A percentile compares a stretch with the other conserved stretches of the same genome.
Conservation (phyloP, 2,329 filamentous ascomycete species). For the Tolypocladium tundrense region DNA sequence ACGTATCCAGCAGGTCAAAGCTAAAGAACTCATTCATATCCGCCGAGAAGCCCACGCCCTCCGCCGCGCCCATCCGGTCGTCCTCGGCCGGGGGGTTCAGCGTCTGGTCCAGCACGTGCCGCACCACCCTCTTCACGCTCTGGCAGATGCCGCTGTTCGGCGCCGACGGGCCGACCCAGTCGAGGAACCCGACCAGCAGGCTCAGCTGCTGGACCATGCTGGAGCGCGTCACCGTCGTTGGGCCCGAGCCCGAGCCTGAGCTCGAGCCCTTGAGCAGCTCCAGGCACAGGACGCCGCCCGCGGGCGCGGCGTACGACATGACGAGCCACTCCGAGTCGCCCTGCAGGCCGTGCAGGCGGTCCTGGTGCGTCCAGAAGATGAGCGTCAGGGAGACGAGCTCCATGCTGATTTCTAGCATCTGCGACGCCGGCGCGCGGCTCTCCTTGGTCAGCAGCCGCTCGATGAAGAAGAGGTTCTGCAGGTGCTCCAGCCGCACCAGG, state of each 20-base stretch:
- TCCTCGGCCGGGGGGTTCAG: slow-evolving; percentile 23
- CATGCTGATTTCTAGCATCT: slow-evolving; percentile 31
- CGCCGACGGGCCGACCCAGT: slow-evolving; percentile 34
- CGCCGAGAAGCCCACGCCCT: slow-evolving; percentile 16
- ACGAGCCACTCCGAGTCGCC: slow-evolving; percentile 35
- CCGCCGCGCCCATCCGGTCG: slow-evolving; percentile 2
- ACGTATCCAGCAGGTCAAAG: slow-evolving; percentile 33
- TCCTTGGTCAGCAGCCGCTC: slow-evolving; percentile 42
- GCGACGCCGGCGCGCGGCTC: slow-evolving; percentile 19
- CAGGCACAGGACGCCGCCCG: slow-evolving; percentile 35
- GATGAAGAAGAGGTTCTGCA: slow-evolving; percentile 47
- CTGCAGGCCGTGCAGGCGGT: slow-evolving; percentile 26
- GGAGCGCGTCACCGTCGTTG: slow-evolving; percentile 29
- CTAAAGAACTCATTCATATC: slow-evolving; percentile 23
- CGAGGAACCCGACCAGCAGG: slow-evolving; percentile 36
- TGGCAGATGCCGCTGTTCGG: slow-evolving; percentile 35
- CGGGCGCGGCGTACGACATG: slow-evolving; percentile 38
- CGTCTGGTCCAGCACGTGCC: slow-evolving; percentile 38
- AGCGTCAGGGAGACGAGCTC: slow-evolving; percentile 35
- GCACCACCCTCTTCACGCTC: slow-evolving; percentile 32
- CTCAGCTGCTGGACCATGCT: slow-evolving; percentile 39
- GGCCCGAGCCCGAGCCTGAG: too few relatives aligned
- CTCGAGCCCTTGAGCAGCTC: slow-evolving; percentile 25
- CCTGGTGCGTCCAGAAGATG: slow-evolving; percentile 35
- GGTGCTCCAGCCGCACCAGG: slow-evolving; percentile 35